These are phyloP conservation scores for Ceratocystis destructans DNA, from an alignment of 2,329 filamentous ascomycete species.

Conservation along the genomic window DNA sequence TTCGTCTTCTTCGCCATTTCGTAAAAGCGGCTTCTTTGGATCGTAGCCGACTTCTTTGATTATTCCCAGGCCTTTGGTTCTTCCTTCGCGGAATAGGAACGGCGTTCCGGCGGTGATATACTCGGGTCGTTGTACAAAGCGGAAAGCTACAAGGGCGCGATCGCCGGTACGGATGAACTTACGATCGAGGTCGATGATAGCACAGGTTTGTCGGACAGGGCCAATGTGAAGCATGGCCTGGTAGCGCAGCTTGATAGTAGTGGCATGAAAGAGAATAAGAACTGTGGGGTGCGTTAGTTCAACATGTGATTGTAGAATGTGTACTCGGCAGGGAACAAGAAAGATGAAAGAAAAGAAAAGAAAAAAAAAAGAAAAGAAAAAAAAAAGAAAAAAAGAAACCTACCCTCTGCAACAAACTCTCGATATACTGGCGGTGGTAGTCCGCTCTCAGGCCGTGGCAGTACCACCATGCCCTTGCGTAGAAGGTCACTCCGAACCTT, in stretches of 20 bases:
- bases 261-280: slow-evolving; percentile 86
- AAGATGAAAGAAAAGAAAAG: too few species aligned
- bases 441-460: slow-evolving; percentile 61
- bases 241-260: slow-evolving; percentile 92
- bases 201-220: slow-evolving; percentile 85
- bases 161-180: slow-evolving; percentile 90
- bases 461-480: slow-evolving; percentile 92
- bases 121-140: slow-evolving; percentile 86
- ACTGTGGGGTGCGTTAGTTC: slow-evolving; percentile 35
- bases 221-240: slow-evolving; percentile 98
- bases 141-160: slow-evolving; percentile 84
- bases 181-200: slow-evolving; percentile 96
- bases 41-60: slow-evolving; percentile 89
- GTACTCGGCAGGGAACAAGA: neutral
- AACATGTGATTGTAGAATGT: neutral
- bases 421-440: slow-evolving; percentile 55
- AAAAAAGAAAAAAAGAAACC: slow-evolving; percentile 19
- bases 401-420: slow-evolving; percentile 68
- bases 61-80: slow-evolving; percentile 90
- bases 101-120: slow-evolving; percentile 81
- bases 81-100: slow-evolving; percentile 82
- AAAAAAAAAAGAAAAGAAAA: neutral
- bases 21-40: slow-evolving; percentile 26
- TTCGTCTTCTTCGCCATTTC: neutral
- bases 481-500: slow-evolving; percentile 83